phyloP scores from a whole-genome alignment of 352 stramenopile species.

The Aphanomyces astaci region DNA sequence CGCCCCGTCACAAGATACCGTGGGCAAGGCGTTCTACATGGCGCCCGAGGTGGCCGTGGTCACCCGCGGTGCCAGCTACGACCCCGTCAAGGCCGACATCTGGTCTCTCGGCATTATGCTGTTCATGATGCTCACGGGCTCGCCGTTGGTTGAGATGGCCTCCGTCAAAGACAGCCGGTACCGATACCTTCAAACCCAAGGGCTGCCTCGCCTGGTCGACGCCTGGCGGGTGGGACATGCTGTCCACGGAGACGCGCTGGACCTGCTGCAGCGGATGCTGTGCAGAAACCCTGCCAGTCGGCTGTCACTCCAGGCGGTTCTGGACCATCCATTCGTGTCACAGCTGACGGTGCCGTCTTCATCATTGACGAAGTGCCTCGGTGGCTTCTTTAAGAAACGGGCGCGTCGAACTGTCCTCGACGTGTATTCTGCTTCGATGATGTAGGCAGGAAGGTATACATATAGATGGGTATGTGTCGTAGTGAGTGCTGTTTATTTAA shows the following conservation, averaged over 20 bases:
- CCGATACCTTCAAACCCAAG: conserved; percentile 25
- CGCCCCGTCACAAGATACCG: background rate
- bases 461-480: too few species aligned
- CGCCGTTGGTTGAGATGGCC: conserved; percentile 16
- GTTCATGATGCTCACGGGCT: conserved; percentile 21
- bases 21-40: conserved; percentile 25
- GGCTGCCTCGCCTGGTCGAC: conserved; percentile 62
- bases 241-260: conserved; percentile 44
- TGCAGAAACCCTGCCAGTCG: conserved; percentile 35
- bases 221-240: conserved; percentile 42
- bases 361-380: background rate
- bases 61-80: conserved; percentile 10
- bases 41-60: conserved; percentile 17
- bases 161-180: background rate
- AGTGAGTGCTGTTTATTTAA: too few species aligned
- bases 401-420: background rate
- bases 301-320: background rate
- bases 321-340: background rate
- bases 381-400: background rate
- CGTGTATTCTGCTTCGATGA: background rate
- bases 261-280: conserved; percentile 75
- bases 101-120: conserved; percentile 25
- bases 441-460: too few species aligned
- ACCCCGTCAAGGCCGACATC: conserved; percentile 13
- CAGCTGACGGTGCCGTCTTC: background rate